Evolutionary conservation across 768 basidiomycete species (phyloP).

Genomic region (Boletus rubropictus): DNA sequence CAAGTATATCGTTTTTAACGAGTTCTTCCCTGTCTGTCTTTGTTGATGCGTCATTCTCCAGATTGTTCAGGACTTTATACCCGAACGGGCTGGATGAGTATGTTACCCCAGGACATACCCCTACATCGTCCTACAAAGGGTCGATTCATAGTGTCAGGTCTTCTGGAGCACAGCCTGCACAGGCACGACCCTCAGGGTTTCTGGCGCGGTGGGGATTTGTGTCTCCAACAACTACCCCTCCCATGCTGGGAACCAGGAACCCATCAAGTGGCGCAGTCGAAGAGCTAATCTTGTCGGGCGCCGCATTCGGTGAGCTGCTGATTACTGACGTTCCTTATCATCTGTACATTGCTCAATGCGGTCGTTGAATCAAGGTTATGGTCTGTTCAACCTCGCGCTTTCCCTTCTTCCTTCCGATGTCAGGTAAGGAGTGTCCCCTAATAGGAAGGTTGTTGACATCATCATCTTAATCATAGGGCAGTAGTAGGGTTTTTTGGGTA

Average conservation of each 20-base stretch:
- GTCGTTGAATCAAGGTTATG: constrained; percentile 36
- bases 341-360: background rate
- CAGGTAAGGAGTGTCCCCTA: constrained; percentile 39
- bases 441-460: background rate
- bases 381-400: constrained; percentile 76
- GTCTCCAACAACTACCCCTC: constrained; percentile 11
- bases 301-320: constrained; percentile 61
- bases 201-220: constrained; percentile 34
- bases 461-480: constrained; percentile 36
- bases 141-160: constrained; percentile 20
- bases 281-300: constrained; percentile 67
- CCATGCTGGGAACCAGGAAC: constrained; percentile 16
- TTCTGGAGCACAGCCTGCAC: constrained; percentile 17
- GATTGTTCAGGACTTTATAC: constrained; percentile 62
- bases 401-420: constrained; percentile 68
- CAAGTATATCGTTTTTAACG: constrained; percentile 40
- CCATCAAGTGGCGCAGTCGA: constrained; percentile 54
- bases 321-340: background rate
- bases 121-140: constrained; percentile 32
- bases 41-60: constrained; percentile 22
- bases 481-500: constrained; percentile 76
- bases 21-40: background rate
- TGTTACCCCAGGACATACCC: constrained; percentile 34
- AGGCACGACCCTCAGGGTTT: constrained; percentile 27
- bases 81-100: constrained; percentile 51